Base-by-base conservation (phyloP, 352 stramenopile species). In the Pilasporangium apinafurcum region DNA sequence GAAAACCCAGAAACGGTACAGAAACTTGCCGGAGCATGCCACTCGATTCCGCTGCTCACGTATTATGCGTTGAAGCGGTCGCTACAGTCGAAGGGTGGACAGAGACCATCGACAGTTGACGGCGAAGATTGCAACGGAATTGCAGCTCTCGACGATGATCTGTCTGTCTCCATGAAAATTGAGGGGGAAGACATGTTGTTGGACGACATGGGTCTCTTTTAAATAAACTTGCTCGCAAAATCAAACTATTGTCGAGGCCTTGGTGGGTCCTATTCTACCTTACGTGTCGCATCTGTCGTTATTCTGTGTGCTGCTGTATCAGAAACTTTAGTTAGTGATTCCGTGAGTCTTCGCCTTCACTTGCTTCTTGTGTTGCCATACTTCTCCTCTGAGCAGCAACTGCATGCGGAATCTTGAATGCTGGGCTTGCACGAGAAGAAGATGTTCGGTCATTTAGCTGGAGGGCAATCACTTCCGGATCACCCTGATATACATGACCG, bases 181-280 rank as follows among this genome's bases (percentile, higher is more conserved):
- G 80, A 92, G 29, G 77, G 77, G 27, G 80, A 86, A 40, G 74
- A 82, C 44, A 89, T 89, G 68, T 62, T 92, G 26, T 53, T 92
- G 55, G 80, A 90, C 43, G 80, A 92, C 42, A 92, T 92, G 72
- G 73, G 71, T 48, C 84, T 92, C 49, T 92, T 87, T 50, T 92
- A 73, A 59, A 63, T 45, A 35, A 44, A n/a, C n/a, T n/a, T n/a
- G n/a, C n/a, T n/a, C n/a, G n/a, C n/a, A n/a, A n/a, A n/a, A n/a
- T n/a, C n/a, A n/a, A n/a, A n/a, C n/a, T n/a, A n/a, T n/a, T n/a
- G n/a, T n/a, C n/a, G n/a, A n/a, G n/a, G n/a, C n/a, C n/a, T n/a
- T n/a, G n/a, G n/a, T n/a, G n/a, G n/a, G n/a, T n/a, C n/a, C n/a
- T n/a, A n/a, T n/a, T n/a, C n/a, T n/a, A n/a, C n/a, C n/a, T n/a